phyloP scores from a whole-genome alignment of 73 alveolate species.

The Blepharisma stoltei region DNA sequence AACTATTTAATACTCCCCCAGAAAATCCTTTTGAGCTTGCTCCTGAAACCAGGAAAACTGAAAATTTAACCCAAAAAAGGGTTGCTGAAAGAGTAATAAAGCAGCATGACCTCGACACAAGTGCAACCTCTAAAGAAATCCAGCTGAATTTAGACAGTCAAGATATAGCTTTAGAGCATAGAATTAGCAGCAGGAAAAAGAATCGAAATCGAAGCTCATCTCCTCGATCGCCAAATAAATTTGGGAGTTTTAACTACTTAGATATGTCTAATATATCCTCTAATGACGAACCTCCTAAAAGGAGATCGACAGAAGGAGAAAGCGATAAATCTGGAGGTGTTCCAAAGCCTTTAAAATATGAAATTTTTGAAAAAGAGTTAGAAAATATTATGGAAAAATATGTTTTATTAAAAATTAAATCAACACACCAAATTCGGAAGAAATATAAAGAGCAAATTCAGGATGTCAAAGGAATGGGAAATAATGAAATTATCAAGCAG shows the following conservation, averaged over 20 bases:
- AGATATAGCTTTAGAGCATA: neutral
- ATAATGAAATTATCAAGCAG: neutral
- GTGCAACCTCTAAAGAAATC: neutral
- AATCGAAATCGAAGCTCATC: slow-evolving; percentile 1
- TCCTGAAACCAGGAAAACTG: too few relatives aligned
- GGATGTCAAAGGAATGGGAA: slow-evolving; percentile 15
- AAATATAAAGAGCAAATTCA: slow-evolving; percentile 7
- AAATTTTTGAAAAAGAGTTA: slow-evolving; percentile 13
- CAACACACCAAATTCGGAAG: neutral
- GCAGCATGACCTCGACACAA: neutral
- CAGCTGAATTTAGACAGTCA: neutral
- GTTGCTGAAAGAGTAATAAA: neutral
- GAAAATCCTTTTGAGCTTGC: too few relatives aligned
- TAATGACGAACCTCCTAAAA: neutral
- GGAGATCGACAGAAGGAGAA: slow-evolving; percentile 26
- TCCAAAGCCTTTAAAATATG: neutral
- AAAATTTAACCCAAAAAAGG: neutral
- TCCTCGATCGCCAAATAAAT: neutral
- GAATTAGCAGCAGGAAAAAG: neutral
- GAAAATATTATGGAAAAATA: slow-evolving; percentile 24
- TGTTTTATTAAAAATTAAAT: neutral
- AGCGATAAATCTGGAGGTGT: slow-evolving; percentile 26
- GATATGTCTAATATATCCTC: too few relatives aligned
- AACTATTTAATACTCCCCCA: too few relatives aligned
- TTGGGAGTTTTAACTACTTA: too few relatives aligned